phyloP scores from a whole-genome alignment of 2,329 filamentous ascomycete genomes.

The Aspergillus uvarum region DNA sequence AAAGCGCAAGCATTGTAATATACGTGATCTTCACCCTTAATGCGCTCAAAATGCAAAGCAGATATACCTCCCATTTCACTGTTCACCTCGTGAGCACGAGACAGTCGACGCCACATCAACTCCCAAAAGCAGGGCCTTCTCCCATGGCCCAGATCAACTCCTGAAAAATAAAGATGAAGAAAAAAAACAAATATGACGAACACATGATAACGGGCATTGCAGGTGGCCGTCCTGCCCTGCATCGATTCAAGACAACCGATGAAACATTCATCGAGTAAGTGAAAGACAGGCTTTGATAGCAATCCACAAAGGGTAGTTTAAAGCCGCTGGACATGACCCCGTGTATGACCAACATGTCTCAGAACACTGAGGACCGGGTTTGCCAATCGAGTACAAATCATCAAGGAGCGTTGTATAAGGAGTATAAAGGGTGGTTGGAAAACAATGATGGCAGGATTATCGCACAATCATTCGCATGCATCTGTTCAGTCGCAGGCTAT shows the following conservation, averaged over 20 bases:
- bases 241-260: no score
- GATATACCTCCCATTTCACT: conserved; percentile 18
- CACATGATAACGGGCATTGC: neutral
- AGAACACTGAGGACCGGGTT: no score
- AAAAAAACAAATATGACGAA: neutral
- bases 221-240: no score
- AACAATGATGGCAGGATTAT: neutral
- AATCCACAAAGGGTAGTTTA: no score
- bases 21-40: conserved; percentile 12
- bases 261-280: no score
- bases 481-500: no score
- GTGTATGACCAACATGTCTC: no score
- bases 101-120: conserved; percentile 14
- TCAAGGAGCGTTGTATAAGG: no score
- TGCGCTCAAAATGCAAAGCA: conserved; percentile 25
- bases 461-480: neutral
- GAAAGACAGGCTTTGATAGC: no score
- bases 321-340: no score
- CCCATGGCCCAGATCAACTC: neutral
- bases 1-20: neutral
- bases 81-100: conserved; percentile 8
- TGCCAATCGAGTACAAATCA: no score
- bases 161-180: conserved; percentile 1
- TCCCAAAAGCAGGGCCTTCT: conserved; percentile 9
- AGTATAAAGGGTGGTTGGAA: no score